phyloP scores from a whole-genome alignment of 257 asterid species.

The Scutellaria minor region DNA sequence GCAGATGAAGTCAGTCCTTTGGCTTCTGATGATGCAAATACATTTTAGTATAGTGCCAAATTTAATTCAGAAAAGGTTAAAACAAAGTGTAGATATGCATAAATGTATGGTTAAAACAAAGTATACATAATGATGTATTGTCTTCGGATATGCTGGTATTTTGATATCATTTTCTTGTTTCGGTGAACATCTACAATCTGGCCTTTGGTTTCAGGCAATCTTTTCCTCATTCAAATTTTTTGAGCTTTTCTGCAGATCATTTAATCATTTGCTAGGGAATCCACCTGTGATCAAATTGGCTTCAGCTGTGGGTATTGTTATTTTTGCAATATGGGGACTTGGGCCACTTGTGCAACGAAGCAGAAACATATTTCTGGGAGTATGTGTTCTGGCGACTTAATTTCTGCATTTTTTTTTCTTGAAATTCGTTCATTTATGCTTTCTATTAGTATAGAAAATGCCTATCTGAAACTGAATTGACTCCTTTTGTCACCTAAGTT shows the following conservation, averaged over 20 bases:
- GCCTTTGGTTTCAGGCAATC: conserved; percentile 24
- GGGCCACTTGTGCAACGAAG: conserved; percentile 68
- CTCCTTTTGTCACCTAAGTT: not conserved
- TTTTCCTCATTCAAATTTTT: conserved; percentile 6
- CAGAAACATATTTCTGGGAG: conserved; percentile 61
- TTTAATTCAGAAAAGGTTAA: not conserved
- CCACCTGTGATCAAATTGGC: conserved; percentile 60
- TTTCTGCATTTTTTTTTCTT: conserved; percentile 22
- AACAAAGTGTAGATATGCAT: conserved; percentile 20
- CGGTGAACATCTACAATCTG: not conserved
- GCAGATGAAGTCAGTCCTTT: conserved; percentile 33
- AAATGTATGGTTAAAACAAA: not conserved
- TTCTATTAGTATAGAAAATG: conserved; percentile 10
- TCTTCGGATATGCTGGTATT: not conserved
- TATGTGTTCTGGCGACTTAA: conserved; percentile 36
- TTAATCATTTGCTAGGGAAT: conserved; percentile 51
- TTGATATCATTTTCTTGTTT: conserved; percentile 17
- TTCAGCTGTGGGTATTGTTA: conserved; percentile 67
- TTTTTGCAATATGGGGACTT: conserved; percentile 87
- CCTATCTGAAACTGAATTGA: conserved; percentile 13
- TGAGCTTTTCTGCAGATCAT: conserved; percentile 56
- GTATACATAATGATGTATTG: not conserved
- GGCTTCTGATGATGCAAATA: not conserved
- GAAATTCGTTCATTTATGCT: conserved; percentile 20
- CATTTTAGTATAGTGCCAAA: not conserved